These are phyloP conservation scores for Starmerella bombicola DNA, from an alignment of 805 yeast genomes.

Conservation along the genomic window DNA sequence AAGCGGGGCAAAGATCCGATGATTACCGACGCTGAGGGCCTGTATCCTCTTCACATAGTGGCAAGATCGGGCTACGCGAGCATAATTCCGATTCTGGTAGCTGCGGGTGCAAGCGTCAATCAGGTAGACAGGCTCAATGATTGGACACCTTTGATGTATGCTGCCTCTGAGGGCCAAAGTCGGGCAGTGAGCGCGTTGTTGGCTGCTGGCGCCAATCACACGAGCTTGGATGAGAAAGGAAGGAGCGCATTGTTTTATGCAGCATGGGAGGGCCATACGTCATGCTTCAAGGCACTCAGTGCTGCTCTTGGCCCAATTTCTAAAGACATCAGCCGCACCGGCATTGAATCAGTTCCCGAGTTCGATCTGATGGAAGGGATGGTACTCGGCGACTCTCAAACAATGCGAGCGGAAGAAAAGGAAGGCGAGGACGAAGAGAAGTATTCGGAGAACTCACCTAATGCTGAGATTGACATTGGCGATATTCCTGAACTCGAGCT, in stretches of 20 bases:
- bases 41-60: slow-evolving; percentile 75
- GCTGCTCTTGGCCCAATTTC: slow-evolving; percentile 24
- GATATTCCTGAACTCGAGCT: slow-evolving; percentile 78
- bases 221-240: slow-evolving; percentile 64
- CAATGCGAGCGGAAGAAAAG: neutral
- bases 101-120: slow-evolving; percentile 55
- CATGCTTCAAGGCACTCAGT: slow-evolving; percentile 59
- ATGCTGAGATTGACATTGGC: slow-evolving; percentile 11
- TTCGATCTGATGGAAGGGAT: slow-evolving; percentile 1
- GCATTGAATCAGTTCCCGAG: slow-evolving; percentile 8
- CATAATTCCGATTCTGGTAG: slow-evolving; percentile 49
- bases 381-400: neutral
- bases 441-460: slow-evolving; percentile 19
- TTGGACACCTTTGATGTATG: slow-evolving; percentile 90
- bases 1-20: slow-evolving; percentile 30
- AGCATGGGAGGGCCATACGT: slow-evolving; percentile 85
- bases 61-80: slow-evolving; percentile 70
- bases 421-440: slow-evolving; percentile 8
- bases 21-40: slow-evolving; percentile 68
- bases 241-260: slow-evolving; percentile 76
- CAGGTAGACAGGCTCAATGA: slow-evolving; percentile 71
- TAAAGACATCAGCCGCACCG: slow-evolving; percentile 14
- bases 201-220: slow-evolving; percentile 57
- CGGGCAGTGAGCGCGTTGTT: slow-evolving; percentile 59
- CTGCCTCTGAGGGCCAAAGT: slow-evolving; percentile 73